Conservation (phyloP, 805 yeast genomes). For the Debaryomyces tyrocola region DNA sequence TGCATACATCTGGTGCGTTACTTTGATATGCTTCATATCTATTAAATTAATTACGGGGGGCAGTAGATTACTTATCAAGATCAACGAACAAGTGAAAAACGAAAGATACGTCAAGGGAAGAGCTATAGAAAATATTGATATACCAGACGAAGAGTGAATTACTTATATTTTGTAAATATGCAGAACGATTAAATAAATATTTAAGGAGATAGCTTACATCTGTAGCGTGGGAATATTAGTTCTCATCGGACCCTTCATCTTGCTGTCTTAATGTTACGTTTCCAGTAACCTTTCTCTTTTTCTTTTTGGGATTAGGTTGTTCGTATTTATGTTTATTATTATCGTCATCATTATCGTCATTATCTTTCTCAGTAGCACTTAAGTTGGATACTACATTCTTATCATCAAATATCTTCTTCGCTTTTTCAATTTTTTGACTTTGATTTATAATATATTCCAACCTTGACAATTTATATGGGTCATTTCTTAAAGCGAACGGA, state of each 20-base stretch:
- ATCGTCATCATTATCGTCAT: constrained; percentile 13
- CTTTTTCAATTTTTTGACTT: constrained; percentile 35
- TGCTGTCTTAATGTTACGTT: constrained; percentile 2
- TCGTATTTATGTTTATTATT: constrained; percentile 3
- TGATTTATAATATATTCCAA: constrained; percentile 41
- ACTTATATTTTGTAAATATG: background rate
- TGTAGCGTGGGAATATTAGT: background rate
- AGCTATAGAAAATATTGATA: constrained; percentile 46
- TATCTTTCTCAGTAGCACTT: constrained; percentile 13
- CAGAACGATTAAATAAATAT: background rate
- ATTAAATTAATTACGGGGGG: constrained; percentile 11
- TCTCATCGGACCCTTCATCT: constrained; percentile 1
- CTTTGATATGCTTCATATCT: constrained; percentile 9
- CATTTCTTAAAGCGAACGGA: constrained; percentile 40
- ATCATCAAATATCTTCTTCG: constrained; percentile 42
- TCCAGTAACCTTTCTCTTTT: constrained; percentile 6
- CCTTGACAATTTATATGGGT: constrained; percentile 42
- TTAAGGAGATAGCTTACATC: no score
- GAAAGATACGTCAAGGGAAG: constrained; percentile 59
- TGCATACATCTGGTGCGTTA: constrained; percentile 12
- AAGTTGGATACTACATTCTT: constrained; percentile 5
- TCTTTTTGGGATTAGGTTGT: constrained; percentile 6
- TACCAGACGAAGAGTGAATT: constrained; percentile 6
- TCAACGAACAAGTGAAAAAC: constrained; percentile 52
- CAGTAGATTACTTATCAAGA: constrained; percentile 10